Conservation (phyloP, 129 eudicot genomes). For the Helianthus annuus region HanXRQr2.0-SUNRISE NC_035434.2:35628937-35629436, state of each 20-base stretch:
- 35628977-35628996: not conserved
- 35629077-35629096: not conserved
- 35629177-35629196: no score
- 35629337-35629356: conserved; percentile 26
- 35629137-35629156: no score
- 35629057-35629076: conserved; percentile 10
- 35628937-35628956: no score
- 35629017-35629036: conserved; percentile 3
- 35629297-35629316: not conserved
- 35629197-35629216: no score
- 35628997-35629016: not conserved
- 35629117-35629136: no score
- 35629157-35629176: no score
- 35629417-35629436: conserved; percentile 38
- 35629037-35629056: not conserved
- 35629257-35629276: not conserved
- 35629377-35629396: conserved; percentile 31
- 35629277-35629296: not conserved
- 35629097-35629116: not conserved
- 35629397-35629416: conserved; percentile 19
- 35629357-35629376: conserved; percentile 30
- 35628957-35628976: not conserved
- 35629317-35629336: conserved; percentile 11
- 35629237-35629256: not conserved
- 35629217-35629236: no score